Base-by-base conservation (phyloP, 2,329 filamentous ascomycete genomes). In the Sclerotinia subarctica region DNA sequence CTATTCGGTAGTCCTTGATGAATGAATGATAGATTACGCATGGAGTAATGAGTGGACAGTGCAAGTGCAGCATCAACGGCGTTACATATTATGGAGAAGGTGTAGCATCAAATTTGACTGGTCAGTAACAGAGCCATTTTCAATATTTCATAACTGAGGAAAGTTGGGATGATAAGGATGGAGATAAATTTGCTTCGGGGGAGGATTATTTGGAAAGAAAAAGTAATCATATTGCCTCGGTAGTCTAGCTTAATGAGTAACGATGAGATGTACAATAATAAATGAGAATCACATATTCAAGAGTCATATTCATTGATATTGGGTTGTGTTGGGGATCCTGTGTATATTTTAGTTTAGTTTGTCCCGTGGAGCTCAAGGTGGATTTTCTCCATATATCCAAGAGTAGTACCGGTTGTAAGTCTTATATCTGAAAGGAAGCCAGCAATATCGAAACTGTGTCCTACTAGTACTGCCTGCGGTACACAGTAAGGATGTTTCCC, bases 181-280 rank as follows among this genome's bases (percentile, higher is more conserved):
- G 38, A 21, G 11, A 17, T 52, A 53, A 6, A 63, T 51, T 63
- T 63, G 59, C 32, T 38, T 38, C 19, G 44, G 17, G 58, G 46
- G 42, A 35, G 58, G 21, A 19, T n/a, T 38, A 63, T 42, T 63
- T 63, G 59, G 59, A 63, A 63, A n/a, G 3, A 63, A 53, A 53
- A 42, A 67, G 17, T 13, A 67, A 38, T 54, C 21, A 67, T 38
- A 46, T 67, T 38, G 49, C 65, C 21, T 46, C 63, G 46, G 47
- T 56, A 35, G 24, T 64, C 24, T 64, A 63, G 57, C 57, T 54
- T 63, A 63, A 54, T 26, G 57, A 67, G 29, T 63, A 63, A 63
- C 44, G 57, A 67, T 63, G 29, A 32, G 47, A 53, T 44, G 57
- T 35, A 51, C 5, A 26, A 63, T 38, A 17, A 62, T 19, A 63